Evolutionary conservation across 2,329 filamentous ascomycete genomes (phyloP).

Genomic region (Aspergillus fischeri): DNA sequence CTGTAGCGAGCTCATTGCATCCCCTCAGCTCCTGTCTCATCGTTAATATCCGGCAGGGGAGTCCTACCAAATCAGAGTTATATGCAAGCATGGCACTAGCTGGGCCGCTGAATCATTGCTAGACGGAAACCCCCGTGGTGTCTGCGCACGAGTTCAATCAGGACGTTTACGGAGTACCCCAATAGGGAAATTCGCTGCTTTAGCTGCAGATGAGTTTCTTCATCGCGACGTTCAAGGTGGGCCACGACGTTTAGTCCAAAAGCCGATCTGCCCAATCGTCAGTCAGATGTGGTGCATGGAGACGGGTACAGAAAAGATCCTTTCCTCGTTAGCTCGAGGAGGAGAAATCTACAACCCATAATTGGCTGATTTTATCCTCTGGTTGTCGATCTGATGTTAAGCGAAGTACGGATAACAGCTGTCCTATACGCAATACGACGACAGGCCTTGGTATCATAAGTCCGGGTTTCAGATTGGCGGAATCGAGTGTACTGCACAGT

Average conservation of each 20-base stretch:
- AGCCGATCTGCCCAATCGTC: too few species aligned
- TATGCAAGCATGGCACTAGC: background rate
- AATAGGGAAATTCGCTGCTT: background rate
- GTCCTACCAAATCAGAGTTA: background rate
- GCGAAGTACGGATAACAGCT: background rate
- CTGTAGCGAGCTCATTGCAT: background rate
- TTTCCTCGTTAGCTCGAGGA: background rate
- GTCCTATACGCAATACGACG: background rate
- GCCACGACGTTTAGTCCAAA: too few species aligned
- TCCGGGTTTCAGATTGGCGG: background rate
- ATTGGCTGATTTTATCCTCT: background rate
- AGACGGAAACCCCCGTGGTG: background rate
- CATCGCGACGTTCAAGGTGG: background rate
- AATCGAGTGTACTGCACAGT: too few species aligned
- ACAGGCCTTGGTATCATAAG: background rate
- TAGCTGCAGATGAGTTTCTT: background rate
- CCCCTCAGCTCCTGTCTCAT: background rate
- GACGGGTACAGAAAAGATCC: too few species aligned
- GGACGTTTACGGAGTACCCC: background rate
- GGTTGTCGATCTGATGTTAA: background rate
- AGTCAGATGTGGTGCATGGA: too few species aligned
- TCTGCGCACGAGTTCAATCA: background rate
- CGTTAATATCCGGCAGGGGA: background rate
- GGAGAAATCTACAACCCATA: background rate
- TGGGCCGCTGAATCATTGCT: background rate